Evolutionary conservation across 2,329 filamentous ascomycete genomes (phyloP).

Genomic region (Ophiosphaerella narmari): DNA sequence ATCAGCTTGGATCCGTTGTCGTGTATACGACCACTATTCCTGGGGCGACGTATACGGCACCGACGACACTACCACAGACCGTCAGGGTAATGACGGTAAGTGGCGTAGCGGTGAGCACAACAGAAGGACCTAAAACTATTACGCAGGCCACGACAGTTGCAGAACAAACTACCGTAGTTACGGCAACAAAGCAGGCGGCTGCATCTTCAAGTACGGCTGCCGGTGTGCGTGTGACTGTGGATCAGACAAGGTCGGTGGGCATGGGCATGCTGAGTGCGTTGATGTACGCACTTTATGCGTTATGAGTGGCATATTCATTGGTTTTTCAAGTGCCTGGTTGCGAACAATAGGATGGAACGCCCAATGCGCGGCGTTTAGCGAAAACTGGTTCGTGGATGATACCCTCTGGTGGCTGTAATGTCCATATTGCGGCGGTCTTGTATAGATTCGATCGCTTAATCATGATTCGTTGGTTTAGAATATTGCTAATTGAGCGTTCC

Average conservation of each 20-base stretch:
- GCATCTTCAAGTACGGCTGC: slow-evolving; percentile 19
- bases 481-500: neutral
- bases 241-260: slow-evolving; percentile 24
- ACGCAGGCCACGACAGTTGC: slow-evolving; percentile 29
- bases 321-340: neutral
- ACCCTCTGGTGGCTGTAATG: slow-evolving; percentile 16
- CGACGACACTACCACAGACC: slow-evolving; percentile 26
- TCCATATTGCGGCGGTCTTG: slow-evolving; percentile 6
- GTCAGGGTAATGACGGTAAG: slow-evolving; percentile 22
- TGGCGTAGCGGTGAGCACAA: slow-evolving; percentile 22
- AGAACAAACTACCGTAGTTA: slow-evolving; percentile 22
- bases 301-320: slow-evolving; percentile 8
- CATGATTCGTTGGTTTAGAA: slow-evolving; percentile 10
- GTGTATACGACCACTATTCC: slow-evolving; percentile 42
- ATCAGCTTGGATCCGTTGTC: slow-evolving; percentile 47
- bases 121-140: slow-evolving; percentile 25
- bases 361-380: too few species aligned
- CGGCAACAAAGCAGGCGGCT: slow-evolving; percentile 17
- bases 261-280: slow-evolving; percentile 33
- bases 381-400: slow-evolving; percentile 14
- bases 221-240: slow-evolving; percentile 3
- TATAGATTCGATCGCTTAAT: slow-evolving; percentile 16
- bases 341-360: too few species aligned
- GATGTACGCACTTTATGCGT: slow-evolving; percentile 27
- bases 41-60: slow-evolving; percentile 30